Conservation (phyloP, 164 flowering plant species). For the Piper betle region DNA sequence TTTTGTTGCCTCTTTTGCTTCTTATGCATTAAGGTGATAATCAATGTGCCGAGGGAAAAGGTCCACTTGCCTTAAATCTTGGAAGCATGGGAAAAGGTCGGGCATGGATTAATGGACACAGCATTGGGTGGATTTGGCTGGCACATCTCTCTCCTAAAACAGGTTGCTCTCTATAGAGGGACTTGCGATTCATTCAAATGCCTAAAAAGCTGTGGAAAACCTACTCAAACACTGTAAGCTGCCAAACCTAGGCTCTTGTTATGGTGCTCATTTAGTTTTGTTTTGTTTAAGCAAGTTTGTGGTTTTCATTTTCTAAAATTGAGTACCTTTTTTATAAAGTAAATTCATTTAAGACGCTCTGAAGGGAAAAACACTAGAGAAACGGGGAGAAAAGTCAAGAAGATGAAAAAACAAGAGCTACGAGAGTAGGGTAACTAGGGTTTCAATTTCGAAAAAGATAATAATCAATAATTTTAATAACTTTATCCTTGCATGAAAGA, state of each 20-base stretch:
- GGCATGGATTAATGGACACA: conserved; percentile 63
- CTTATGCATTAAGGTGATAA: conserved; percentile 17
- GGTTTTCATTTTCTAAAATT: too few species aligned
- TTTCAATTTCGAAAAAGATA: too few species aligned
- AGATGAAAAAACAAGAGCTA: too few species aligned
- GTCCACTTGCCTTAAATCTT: conserved; percentile 40
- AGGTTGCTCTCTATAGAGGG: conserved; percentile 47
- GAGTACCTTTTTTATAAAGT: too few species aligned
- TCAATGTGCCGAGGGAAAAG: conserved; percentile 40
- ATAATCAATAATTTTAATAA: too few species aligned
- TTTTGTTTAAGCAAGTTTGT: neutral
- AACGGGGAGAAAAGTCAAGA: too few species aligned
- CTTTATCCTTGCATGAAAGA: too few species aligned
- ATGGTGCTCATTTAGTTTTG: neutral
- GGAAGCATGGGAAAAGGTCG: conserved; percentile 66
- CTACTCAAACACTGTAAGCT: conserved; percentile 47
- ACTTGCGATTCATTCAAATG: conserved; percentile 31
- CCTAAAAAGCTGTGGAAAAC: conserved; percentile 45
- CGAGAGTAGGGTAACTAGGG: too few species aligned
- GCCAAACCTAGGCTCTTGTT: neutral
- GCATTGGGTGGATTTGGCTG: conserved; percentile 61
- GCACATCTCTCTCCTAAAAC: conserved; percentile 35
- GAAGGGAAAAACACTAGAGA: too few species aligned
- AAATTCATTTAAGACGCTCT: too few species aligned
- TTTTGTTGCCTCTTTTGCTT: neutral